Evolutionary conservation across 164 flowering plant species (phyloP), one percentile per base, ranked within the genome.

Genomic region (Vitis amurensis): DNA sequence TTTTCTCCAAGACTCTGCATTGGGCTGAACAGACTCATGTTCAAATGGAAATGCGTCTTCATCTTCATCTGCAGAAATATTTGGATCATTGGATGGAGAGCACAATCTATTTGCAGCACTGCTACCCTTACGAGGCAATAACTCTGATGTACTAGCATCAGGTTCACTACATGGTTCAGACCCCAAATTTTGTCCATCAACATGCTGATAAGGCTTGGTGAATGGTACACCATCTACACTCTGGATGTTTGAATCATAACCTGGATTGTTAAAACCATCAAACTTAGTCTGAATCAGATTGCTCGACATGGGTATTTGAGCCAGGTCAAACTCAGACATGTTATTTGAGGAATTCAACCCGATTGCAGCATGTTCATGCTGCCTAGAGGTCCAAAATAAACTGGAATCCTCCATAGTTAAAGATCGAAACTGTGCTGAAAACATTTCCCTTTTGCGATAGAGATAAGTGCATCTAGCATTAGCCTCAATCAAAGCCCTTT

Each of bases 401-500:
- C 78, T 77, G 14, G 93, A 74, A 70, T 87, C 81, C 44, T 81
- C 86, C 82, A 84, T 79, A 56, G 84, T 66, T 61, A 73, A 73
- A 75, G 90, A 83, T 68, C 81, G 85, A 29, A 88, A 63, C 11
- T 78, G 81, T 3, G 87, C 79, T 15, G 97, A 86, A 63, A 70
- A 73, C 49, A 76, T 50, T 70, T 91, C 94, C 71, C 97, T 91
- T 74, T 74, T 76, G 56, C 70, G 81, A 78, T 90, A 94, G 14
- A 92, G 93, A 66, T 81, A 63, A 63, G 73, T 65, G 73, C 97
- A 94, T 72, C 80, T 85, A 62, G 80, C 77, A 78, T 87, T 91
- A 66, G 97, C 97, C 80, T 94, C 91, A 70, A 85, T 31, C 74
- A 92, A 77, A 62, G 87, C 86, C 69, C 88, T 86, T 76, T 91